Conservation (phyloP, 306 rosid species). For the Gastrolobium villosum region DNA sequence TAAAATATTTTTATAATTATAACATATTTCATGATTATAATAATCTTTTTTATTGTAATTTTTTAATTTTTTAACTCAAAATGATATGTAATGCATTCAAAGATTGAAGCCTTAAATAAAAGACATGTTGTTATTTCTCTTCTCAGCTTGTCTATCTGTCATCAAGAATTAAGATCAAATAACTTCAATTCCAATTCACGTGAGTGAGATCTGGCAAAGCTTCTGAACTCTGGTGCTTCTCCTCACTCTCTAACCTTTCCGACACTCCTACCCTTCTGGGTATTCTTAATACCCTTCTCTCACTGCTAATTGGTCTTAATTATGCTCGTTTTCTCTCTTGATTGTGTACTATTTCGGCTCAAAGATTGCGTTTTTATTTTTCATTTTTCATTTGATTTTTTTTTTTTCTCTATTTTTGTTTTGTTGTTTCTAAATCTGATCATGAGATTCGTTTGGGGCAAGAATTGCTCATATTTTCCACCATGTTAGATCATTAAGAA, state of each 20-base stretch:
- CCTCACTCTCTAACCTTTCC: conserved; percentile 11
- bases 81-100: too few relatives aligned
- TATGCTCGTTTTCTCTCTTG: background rate
- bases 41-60: too few relatives aligned
- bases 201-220: conserved; percentile 45
- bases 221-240: conserved; percentile 34
- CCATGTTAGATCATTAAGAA: background rate
- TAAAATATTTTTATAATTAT: too few relatives aligned
- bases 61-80: too few relatives aligned
- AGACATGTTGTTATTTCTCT: background rate
- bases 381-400: background rate
- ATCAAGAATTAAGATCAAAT: background rate
- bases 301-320: background rate
- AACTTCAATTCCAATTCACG: conserved; percentile 21
- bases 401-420: background rate
- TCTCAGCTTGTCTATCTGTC: background rate
- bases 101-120: background rate
- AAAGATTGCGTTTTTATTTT: conserved; percentile 10
- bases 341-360: conserved; percentile 5
- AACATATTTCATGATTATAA: too few relatives aligned
- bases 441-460: conserved; percentile 5
- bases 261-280: conserved; percentile 32
- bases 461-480: background rate
- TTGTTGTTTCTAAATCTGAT: conserved; percentile 27
- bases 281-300: background rate